Conservation (phyloP, 23 red algal genomes). For the Gracilaria domingensis region DNA sequence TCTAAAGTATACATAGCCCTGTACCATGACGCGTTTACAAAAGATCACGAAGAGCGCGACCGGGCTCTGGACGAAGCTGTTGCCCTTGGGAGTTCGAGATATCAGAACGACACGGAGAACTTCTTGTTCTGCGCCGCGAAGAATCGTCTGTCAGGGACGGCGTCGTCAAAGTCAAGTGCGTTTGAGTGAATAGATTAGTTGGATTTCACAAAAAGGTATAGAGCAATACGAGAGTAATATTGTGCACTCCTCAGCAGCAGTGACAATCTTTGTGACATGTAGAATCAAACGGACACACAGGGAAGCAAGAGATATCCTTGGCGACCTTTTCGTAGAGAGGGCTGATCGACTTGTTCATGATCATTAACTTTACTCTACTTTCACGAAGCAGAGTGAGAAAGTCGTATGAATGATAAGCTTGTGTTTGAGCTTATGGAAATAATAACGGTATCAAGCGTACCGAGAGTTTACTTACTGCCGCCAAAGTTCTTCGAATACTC, state of each 20-base stretch:
- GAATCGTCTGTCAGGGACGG: conserved; percentile 32
- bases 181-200: conserved; percentile 13
- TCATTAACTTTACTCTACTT: background rate
- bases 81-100: conserved; percentile 15
- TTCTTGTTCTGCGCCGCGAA: conserved; percentile 50
- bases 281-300: background rate
- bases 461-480: conserved; percentile 55
- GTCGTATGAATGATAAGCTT: background rate
- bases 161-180: background rate
- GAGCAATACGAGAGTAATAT: background rate
- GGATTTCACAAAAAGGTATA: background rate
- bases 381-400: background rate
- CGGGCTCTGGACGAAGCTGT: conserved; percentile 32
- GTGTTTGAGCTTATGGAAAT: background rate
- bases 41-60: conserved; percentile 42
- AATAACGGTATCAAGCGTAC: background rate
- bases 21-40: conserved; percentile 73
- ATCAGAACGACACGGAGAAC: conserved; percentile 50
- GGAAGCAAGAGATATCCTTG: background rate
- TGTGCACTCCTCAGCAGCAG: background rate
- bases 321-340: background rate
- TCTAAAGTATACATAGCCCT: conserved; percentile 52
- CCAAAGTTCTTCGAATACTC: conserved; percentile 90
- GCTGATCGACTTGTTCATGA: too few species aligned
- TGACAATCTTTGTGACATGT: background rate